Evolutionary conservation across 768 basidiomycete genomes (phyloP), one percentile per base, ranked within the genome.

Genomic region (Hypsizygus marmoreus): DNA sequence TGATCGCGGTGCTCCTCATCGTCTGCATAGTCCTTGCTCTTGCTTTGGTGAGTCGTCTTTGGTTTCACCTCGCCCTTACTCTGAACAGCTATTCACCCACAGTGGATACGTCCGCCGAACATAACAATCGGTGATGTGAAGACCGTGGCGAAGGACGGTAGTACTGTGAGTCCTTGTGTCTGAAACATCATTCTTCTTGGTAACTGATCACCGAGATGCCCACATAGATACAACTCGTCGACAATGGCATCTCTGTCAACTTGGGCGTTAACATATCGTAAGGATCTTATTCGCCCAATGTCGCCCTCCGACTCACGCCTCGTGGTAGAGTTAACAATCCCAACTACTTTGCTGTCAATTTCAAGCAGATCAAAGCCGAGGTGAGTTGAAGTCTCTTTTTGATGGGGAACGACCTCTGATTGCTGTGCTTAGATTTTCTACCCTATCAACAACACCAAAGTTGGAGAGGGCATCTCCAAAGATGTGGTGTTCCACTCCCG

Each of bases 61-160:
- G 20, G 33, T 33, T 13, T 16, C 12, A 32, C 19, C 20, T 4
- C 9, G 9, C 10, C 26, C 17, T 5, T 10, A 25, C 30, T 42
- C 19, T 3, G 24, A 23, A 42, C 22, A 47, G 43, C 42, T 44
- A 49, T 32, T 3, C 29, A 22, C 22, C 19, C 34, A 17, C 38
- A 92, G 90, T 93, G 86, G 85, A 75, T 86, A 39, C 77, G 81
- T 23, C 90, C 90, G 17, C 91, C 90, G 1, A 75, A 81, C 49
- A 68, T 92, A 38, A 59, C 61, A 19, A 70, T 93, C 47, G 82
- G 84, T 11, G 55, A 62, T 23, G 76, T 81, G 19, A 60, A 67
- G 37, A 64, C 73, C 4, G 60, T 67, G 17, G 61, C 70, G 13
- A 63, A 63, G 33, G 54, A 59, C 23, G 71, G 67, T 25, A 80